Conservation (phyloP, 2,329 filamentous ascomycete genomes). For the Lecanicillium sp. region DNA sequence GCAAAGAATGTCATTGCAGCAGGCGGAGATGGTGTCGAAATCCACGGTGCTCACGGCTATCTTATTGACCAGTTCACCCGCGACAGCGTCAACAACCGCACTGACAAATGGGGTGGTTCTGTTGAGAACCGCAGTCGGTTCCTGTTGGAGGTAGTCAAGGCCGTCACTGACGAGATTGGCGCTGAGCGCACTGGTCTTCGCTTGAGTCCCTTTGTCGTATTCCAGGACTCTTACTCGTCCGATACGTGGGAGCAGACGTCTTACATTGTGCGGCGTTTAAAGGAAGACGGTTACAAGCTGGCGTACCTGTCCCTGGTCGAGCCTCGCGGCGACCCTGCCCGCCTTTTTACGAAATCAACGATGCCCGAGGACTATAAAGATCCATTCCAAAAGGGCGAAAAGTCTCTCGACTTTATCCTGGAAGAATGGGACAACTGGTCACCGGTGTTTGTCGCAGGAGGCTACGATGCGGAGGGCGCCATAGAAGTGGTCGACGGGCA, state of each 20-base stretch:
- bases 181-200: slow-evolving; percentile 44
- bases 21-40: slow-evolving; percentile 65
- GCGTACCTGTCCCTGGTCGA: slow-evolving; percentile 31
- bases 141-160: slow-evolving; percentile 39
- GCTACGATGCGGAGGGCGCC: slow-evolving; percentile 18
- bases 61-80: slow-evolving; percentile 57
- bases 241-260: slow-evolving; percentile 21
- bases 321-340: slow-evolving; percentile 26
- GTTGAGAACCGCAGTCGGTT: slow-evolving; percentile 46
- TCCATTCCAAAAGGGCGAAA: slow-evolving; percentile 4
- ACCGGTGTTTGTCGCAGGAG: slow-evolving; percentile 24
- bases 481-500: slow-evolving; percentile 14
- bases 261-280: slow-evolving; percentile 19
- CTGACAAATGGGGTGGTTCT: slow-evolving; percentile 46
- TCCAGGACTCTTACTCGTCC: slow-evolving; percentile 17
- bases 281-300: slow-evolving; percentile 16
- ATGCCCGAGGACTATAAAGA: slow-evolving; percentile 14
- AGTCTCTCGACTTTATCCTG: slow-evolving; percentile 19
- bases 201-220: slow-evolving; percentile 41
- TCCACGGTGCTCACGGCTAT: slow-evolving; percentile 50
- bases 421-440: slow-evolving; percentile 23
- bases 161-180: slow-evolving; percentile 35
- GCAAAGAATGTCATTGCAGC: slow-evolving; percentile 49
- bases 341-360: slow-evolving; percentile 7
- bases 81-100: slow-evolving; percentile 40